Evolutionary conservation across 1,284 basidiomycete species (phyloP), one percentile per base, ranked within the genome.

Genomic region (Fomitopsis palustris): DNA sequence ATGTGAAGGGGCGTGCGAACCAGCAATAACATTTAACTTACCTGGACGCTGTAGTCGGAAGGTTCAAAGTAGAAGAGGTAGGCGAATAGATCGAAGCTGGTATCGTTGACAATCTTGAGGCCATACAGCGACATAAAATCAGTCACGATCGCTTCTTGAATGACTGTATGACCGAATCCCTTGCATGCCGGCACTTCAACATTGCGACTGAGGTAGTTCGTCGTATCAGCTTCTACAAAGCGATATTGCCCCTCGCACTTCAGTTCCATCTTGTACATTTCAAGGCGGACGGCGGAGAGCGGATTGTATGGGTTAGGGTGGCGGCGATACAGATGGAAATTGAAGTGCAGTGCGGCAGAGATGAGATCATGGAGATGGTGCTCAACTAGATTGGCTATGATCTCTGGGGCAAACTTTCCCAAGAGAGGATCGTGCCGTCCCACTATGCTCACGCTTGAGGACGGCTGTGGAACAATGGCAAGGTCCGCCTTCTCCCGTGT

Each of bases 1-100:
- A 0, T 29, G 45, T 47, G 45, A 47, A n/a, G 45, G 25, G 5
- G 8, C 25, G n/a, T 21, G 14, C 4, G 8, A 29, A 2, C 16
- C 7, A 7, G 33, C 2, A 33, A n/a, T 7, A 17, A 8, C n/a
- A 16, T 10, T 7, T 4, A 6, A 27, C 37, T 25, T 16, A 53
- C 51, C 51, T 53, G 31, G 25, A 53, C 37, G 31, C 51, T 37
- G 37, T 53, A 53, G 37, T 35, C 23, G 3, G 4, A 12, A 4
- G 51, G 51, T 25, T 53, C 51, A n/a, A 53, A 53, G 19, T 53
- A 37, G 37, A 53, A 53, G 25, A 53, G 6, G 25, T 53, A 53
- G 3, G 51, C 31, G 37, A 37, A 53, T 17, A 53, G 27, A 31
- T 53, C 33, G 25, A 17, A 39, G 31, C 33, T 14, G 8, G 51